Conservation (phyloP, 768 basidiomycete genomes). For the Chalciporus sphaerocephalus region DNA sequence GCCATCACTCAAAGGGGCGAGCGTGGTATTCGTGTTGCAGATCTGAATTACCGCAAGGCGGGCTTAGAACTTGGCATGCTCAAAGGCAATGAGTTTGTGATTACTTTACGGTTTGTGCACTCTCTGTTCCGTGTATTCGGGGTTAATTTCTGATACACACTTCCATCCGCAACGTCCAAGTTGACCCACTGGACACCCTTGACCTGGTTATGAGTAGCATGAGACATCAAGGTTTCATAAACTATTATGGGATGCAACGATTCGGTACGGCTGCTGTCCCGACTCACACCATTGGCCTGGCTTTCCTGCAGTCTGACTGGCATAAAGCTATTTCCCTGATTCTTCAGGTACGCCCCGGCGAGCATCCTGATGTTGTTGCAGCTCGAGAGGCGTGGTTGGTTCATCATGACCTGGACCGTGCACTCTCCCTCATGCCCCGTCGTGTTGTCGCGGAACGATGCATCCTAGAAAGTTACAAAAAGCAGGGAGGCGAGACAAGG, state of each 20-base stretch:
- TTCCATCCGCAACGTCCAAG: slow-evolving; percentile 71
- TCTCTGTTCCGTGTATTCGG: slow-evolving; percentile 15
- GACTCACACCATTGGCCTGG: slow-evolving; percentile 91
- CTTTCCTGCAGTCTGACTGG: slow-evolving; percentile 88
- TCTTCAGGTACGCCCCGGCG: slow-evolving; percentile 78
- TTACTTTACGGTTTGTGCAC: slow-evolving; percentile 72
- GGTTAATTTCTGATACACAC: not conserved
- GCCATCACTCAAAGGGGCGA: slow-evolving; percentile 75
- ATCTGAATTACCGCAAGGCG: slow-evolving; percentile 79
- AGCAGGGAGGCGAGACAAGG: slow-evolving; percentile 69
- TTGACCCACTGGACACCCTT: slow-evolving; percentile 65
- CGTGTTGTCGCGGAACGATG: slow-evolving; percentile 91
- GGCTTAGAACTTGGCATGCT: slow-evolving; percentile 91
- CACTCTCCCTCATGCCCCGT: slow-evolving; percentile 81
- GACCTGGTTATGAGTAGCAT: slow-evolving; percentile 73
- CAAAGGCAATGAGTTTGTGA: slow-evolving; percentile 93
- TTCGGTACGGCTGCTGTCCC: slow-evolving; percentile 97
- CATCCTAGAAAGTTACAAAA: slow-evolving; percentile 85
- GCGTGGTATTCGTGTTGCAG: slow-evolving; percentile 82
- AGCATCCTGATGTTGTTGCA: slow-evolving; percentile 84
- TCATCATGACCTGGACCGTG: slow-evolving; percentile 74
- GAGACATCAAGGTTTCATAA: slow-evolving; percentile 88
- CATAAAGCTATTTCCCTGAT: slow-evolving; percentile 79
- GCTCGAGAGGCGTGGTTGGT: slow-evolving; percentile 88
- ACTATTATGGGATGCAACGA: slow-evolving; percentile 99